Evolutionary conservation across 352 stramenopile species (phyloP).

Genomic region (Globisporangium paroecandrum): DNA sequence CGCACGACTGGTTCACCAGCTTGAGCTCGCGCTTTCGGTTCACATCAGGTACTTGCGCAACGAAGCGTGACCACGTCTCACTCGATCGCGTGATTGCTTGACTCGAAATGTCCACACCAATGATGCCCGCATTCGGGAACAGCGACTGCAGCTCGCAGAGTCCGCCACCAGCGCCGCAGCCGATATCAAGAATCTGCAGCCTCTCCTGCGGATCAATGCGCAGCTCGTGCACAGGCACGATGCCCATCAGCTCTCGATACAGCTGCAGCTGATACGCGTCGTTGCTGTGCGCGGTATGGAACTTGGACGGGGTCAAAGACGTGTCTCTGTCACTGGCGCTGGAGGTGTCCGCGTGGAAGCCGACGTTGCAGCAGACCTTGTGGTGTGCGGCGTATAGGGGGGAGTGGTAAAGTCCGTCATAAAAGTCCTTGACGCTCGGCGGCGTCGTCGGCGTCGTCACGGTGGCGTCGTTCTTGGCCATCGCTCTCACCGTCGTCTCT

Average conservation of each 20-base stretch:
- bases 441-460: neutral
- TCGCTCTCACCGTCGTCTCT: neutral
- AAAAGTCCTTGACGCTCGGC: conserved; percentile 62
- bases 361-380: conserved; percentile 69
- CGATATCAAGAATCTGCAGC: conserved; percentile 57
- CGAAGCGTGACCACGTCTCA: conserved; percentile 59
- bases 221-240: conserved; percentile 30
- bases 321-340: neutral
- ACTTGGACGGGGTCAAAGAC: conserved; percentile 17
- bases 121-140: conserved; percentile 46
- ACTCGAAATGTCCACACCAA: conserved; percentile 56
- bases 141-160: conserved; percentile 58
- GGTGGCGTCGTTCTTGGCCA: neutral
- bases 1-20: conserved; percentile 65
- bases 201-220: conserved; percentile 6
- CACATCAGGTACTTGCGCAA: conserved; percentile 29
- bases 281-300: conserved; percentile 28
- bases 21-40: conserved; percentile 33
- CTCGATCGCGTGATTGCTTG: conserved; percentile 65
- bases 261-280: conserved; percentile 55
- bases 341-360: conserved; percentile 35
- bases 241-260: conserved; percentile 50
- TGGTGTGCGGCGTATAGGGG: conserved; percentile 59
- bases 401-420: conserved; percentile 75
- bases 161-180: conserved; percentile 60